A percentile compares a stretch with the other conserved stretches of the same genome.
Evolutionary conservation across 1,284 basidiomycete genomes (phyloP).

Genomic region (Heterobasidion annosum): DNA sequence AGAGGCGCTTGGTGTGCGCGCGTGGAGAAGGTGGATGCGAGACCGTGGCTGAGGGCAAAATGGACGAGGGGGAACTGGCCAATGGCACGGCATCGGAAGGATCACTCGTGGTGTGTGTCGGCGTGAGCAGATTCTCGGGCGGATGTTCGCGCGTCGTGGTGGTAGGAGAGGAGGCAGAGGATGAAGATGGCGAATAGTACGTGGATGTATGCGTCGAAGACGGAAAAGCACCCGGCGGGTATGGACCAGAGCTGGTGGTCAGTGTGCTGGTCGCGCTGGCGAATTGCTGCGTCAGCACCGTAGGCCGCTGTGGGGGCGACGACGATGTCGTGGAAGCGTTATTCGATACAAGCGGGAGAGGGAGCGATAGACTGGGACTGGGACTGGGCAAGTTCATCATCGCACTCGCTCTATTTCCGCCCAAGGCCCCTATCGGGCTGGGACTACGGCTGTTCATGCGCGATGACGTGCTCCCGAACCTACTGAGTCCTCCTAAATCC

Average conservation of each 20-base stretch:
- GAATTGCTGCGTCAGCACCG: slow-evolving; percentile 12
- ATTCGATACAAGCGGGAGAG: not conserved
- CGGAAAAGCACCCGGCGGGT: slow-evolving; percentile 12
- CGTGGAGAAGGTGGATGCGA: slow-evolving; percentile 43
- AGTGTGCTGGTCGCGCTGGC: slow-evolving; percentile 8
- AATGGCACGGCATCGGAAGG: slow-evolving; percentile 1
- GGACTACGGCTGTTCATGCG: slow-evolving; percentile 57
- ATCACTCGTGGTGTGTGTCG: slow-evolving; percentile 10
- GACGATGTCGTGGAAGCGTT: slow-evolving; percentile 1
- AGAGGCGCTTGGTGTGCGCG: slow-evolving; percentile 54
- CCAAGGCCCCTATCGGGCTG: slow-evolving; percentile 24
- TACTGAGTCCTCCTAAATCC: slow-evolving; percentile 31
- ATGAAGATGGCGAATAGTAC: slow-evolving; percentile 33
- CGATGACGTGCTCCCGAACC: slow-evolving; percentile 56
- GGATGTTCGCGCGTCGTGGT: slow-evolving; percentile 23
- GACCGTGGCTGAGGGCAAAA: slow-evolving; percentile 9
- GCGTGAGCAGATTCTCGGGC: slow-evolving; percentile 7
- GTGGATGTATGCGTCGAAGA: slow-evolving; percentile 36
- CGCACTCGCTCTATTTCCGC: not conserved
- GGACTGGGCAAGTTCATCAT: not conserved
- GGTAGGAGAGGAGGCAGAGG: slow-evolving; percentile 27
- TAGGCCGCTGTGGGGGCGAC: slow-evolving; percentile 16
- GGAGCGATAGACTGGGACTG: not conserved
- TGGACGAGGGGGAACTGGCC: slow-evolving; percentile 11
- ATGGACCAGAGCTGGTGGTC: slow-evolving; percentile 5